Base-by-base conservation (phyloP, 2,329 filamentous ascomycete genomes). In the Sordariomycetes sp. region DNA sequence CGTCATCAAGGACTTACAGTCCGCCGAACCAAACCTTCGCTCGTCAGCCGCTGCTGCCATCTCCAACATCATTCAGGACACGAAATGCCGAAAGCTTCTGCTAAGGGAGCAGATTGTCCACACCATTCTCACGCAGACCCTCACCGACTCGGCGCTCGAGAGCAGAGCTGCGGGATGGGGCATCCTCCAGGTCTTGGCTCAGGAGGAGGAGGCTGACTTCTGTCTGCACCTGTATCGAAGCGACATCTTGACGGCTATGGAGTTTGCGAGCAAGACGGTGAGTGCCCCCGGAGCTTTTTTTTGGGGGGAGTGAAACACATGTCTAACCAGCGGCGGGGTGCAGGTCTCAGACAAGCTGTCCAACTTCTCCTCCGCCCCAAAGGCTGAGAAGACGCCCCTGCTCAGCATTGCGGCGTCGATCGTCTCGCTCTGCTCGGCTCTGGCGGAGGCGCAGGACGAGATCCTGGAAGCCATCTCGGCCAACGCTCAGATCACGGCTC, bases 81-180 rank as follows among this genome's bases (percentile, higher is more conserved):
- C 64, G 19, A 70, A 64, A 44, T 79, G 73, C 47, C 68, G 79
- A 42, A 82, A 81, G 54, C 52, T 83, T 36, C 64, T 83, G 16
- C 59, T 82, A 39, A 64, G 77, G 16, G 79, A 83, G 54, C 74
- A 80, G 52, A 64, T 83, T 42, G 75, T 82, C 28, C 69, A 68
- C 44, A 70, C 72, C 34, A 52, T 83, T 28, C 64, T 82, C 39
- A 75, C 68, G 21, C 72, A 81, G 59, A 79, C 75, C 20, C 56
- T 82, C 36, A 76, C 74, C 17, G 78, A 83, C 48, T 59, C 68
- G 24, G 73, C 66, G 37, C 59, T 79, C 34, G 76, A 82, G 54
- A 75, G 74, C 45, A 66, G 73, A 31, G 72, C 75, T 28, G 73
- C 76, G 15, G 79, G 75, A n/a, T 83, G 79, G 79, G 70, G 72